A percentile compares a stretch with the other conserved stretches of the same genome.
Conservation (phyloP, 2,329 filamentous ascomycete genomes). For the Diplocarpon rosae region DNA sequence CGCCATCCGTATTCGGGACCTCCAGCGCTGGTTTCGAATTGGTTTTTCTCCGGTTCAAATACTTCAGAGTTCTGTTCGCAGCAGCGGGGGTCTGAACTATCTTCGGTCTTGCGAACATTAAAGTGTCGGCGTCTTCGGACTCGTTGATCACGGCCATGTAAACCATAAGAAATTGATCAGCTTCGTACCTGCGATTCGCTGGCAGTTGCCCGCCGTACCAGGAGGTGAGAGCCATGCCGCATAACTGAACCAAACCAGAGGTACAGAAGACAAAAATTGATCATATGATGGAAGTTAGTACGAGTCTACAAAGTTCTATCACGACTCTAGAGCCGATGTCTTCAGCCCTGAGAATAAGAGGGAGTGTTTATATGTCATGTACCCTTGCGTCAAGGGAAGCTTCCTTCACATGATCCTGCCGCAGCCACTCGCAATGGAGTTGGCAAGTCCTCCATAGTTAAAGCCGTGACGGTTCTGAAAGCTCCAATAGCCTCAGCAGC, state of each 20-base stretch:
- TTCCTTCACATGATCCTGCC: slow-evolving; percentile 36
- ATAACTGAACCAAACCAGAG: slow-evolving; percentile 43
- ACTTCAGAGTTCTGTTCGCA: slow-evolving; percentile 46
- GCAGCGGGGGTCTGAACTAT: slow-evolving; percentile 48
- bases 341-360: too few relatives aligned
- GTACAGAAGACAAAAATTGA: slow-evolving; percentile 41
- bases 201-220: slow-evolving; percentile 41
- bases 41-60: slow-evolving; percentile 17
- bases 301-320: too few relatives aligned
- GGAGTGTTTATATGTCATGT: too few relatives aligned
- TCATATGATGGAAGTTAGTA: slow-evolving; percentile 15
- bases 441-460: slow-evolving; percentile 51
- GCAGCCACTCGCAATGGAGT: slow-evolving; percentile 36
- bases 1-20: slow-evolving; percentile 28
- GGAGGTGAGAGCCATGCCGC: slow-evolving; percentile 47
- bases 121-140: slow-evolving; percentile 40
- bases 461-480: slow-evolving; percentile 9
- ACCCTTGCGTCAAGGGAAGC: slow-evolving; percentile 36
- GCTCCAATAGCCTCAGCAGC: slow-evolving; percentile 51
- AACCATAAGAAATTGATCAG: slow-evolving; percentile 41
- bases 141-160: slow-evolving; percentile 42
- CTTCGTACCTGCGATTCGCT: slow-evolving; percentile 30
- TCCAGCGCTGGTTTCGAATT: slow-evolving; percentile 6
- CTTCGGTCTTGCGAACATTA: slow-evolving; percentile 42
- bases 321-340: too few relatives aligned